phyloP scores from a whole-genome alignment of 345 rosid species.

The Arabis alpina region DNA sequence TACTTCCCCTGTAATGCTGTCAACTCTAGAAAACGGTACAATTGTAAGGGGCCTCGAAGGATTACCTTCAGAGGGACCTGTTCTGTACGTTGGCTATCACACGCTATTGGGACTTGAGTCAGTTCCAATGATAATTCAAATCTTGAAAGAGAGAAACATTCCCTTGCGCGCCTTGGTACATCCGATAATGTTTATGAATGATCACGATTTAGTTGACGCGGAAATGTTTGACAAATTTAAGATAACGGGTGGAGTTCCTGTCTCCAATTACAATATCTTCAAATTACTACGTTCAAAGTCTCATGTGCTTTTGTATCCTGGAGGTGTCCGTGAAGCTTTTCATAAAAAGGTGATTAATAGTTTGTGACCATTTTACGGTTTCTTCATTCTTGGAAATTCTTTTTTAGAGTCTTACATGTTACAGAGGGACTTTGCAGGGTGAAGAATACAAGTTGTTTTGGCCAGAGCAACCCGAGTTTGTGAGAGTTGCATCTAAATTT shows the following conservation, averaged over 20 bases:
- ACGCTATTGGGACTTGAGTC: constrained; percentile 70
- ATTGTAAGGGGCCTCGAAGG: constrained; percentile 74
- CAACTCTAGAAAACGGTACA: constrained; percentile 68
- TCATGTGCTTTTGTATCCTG: constrained; percentile 78
- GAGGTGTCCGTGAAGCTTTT: constrained; percentile 83
- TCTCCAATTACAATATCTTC: constrained; percentile 59
- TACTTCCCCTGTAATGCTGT: constrained; percentile 67
- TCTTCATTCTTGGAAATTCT: not conserved
- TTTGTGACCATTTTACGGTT: not conserved
- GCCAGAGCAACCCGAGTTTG: constrained; percentile 81
- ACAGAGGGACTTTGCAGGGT: constrained; percentile 53
- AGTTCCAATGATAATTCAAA: constrained; percentile 46
- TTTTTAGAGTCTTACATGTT: constrained; percentile 5
- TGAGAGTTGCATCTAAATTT: constrained; percentile 81
- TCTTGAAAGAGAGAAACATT: constrained; percentile 59
- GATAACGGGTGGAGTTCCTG: constrained; percentile 75
- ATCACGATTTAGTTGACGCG: constrained; percentile 33
- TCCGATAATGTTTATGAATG: constrained; percentile 55
- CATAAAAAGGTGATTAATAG: constrained; percentile 66
- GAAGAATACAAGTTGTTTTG: constrained; percentile 78
- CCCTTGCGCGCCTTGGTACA: constrained; percentile 70
- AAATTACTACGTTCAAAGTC: constrained; percentile 64
- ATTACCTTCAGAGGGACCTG: constrained; percentile 78
- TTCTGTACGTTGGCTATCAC: constrained; percentile 76
- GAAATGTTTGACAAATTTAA: constrained; percentile 51